Base-by-base conservation (phyloP, 768 basidiomycete species). In the Tulasnella sp. region DNA sequence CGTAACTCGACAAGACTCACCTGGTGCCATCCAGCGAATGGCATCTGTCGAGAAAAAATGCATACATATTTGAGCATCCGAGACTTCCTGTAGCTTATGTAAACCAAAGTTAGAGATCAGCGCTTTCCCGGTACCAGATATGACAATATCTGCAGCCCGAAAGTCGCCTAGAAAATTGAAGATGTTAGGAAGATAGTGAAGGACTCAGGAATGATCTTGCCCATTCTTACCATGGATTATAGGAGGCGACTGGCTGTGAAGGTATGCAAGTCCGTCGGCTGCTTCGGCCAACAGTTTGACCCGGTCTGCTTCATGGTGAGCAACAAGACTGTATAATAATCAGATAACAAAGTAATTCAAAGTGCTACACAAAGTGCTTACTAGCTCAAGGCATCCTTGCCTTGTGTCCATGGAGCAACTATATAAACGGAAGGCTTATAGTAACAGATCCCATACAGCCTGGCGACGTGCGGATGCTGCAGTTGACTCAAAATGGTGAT, bases 401-500 rank as follows among this genome's bases (percentile, higher is more conserved):
- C 65, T 19, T 66, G 63, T 67, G 72, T 70, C 67, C 67, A 71
- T 3, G 72, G 70, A 34, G 67, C 69, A 48, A 73, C 71, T 69
- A 72, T 45, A 25, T 45, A 48, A 12, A 42, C 54, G 8, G 42
- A 33, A 33, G 20, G 35, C 5, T 16, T 10, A 24, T 34, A 19
- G 19, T 45, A 16, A 42, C 40, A 50, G 9, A 31, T 40, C 2
- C 34, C 20, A 28, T 53, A 37, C 7, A 46, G 27, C 15, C 7
- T 48, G 37, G 53, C 48, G 19, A 48, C 9, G 24, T 37, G 34
- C 57, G 61, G 16, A 16, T 53, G 70, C 70, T 15, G 63, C n/a
- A n/a, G n/a, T n/a, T n/a, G n/a, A n/a, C n/a, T n/a, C n/a, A n/a
- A n/a, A n/a, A n/a, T n/a, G n/a, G n/a, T n/a, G n/a, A n/a, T n/a